Percentiles rank a stretch among this genome's conserved stretches.
phyloP scores from a whole-genome alignment of 179 eudicot genomes.

The Heliamphora pulchella region DNA sequence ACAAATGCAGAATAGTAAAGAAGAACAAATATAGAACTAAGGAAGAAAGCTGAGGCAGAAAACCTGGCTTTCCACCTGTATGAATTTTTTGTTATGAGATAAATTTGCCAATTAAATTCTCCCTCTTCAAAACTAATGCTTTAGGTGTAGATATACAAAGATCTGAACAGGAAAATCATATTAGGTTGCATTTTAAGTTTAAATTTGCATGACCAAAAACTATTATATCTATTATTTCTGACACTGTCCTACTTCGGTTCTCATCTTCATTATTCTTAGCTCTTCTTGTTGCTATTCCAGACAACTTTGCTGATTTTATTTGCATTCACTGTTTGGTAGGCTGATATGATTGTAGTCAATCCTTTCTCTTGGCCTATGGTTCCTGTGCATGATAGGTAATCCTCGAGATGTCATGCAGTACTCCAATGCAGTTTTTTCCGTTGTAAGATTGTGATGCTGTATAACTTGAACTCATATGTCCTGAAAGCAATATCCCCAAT shows the following conservation, averaged over 20 bases:
- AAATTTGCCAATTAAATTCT: not conserved
- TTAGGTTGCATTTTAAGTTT: not conserved
- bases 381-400: slow-evolving; percentile 78
- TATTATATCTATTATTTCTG: not conserved
- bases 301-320: slow-evolving; percentile 1
- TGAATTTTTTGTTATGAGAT: not conserved
- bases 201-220: not conserved
- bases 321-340: slow-evolving; percentile 34
- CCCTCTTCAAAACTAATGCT: not conserved
- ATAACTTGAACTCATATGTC: not conserved
- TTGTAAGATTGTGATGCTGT: not conserved
- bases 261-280: not conserved
- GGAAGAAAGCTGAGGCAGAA: not conserved
- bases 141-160: not conserved
- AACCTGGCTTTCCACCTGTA: not conserved
- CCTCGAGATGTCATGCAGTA: not conserved
- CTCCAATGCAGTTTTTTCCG: not conserved
- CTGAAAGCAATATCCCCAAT: no score
- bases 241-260: not conserved
- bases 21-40: not conserved
- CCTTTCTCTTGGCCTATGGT: slow-evolving; percentile 87
- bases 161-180: not conserved
- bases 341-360: slow-evolving; percentile 66
- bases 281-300: slow-evolving; percentile 6
- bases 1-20: not conserved